Evolutionary conservation across 192 early-diverging fungal species (phyloP), one percentile per base, ranked within the genome.

Genomic region (Coemansia sp.): DNA sequence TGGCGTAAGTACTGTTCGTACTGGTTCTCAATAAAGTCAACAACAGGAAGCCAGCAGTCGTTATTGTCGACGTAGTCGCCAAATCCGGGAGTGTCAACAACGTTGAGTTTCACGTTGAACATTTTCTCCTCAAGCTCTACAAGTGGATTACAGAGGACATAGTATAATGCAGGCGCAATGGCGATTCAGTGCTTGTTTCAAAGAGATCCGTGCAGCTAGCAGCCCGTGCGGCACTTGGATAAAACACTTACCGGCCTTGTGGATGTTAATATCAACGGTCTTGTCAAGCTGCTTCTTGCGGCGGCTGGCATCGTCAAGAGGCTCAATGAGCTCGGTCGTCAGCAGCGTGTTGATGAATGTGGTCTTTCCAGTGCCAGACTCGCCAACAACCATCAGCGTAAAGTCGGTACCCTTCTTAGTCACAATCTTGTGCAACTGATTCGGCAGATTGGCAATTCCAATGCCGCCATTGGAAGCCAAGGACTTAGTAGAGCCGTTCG

Each of bases 321-420:
- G 94, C 63, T 96, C 93, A 59, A 94, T 92, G 76, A 99, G 88
- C 52, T 94, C 84, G 25, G 95, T 95, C 29, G 95, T 93, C 74
- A 99, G 95, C 60, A 99, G 88, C 20, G 97, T 99, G 88, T 99
- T 99, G 88, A 97, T 91, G 80, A 95, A 99, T 20, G 97, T 99
- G 14, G 97, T 95, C 83, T 99, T 99, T 46, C 97, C 97, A 29
- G 93, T 86, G 69, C 97, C 97, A 63, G 95, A 98, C 84, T 96
- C 95, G 64, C 96, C 95, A 66, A 95, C 93, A 22, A 95, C 95
- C 93, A 96, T 95, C 71, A 99, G 61, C 57, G 94, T 96, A 73
- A 95, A 96, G 87, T 93, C 92, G 55, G 95, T 89, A 32, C 97
- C 97, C 77, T 94, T 90, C 80, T 95, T 90, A 67, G 95, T 94